Base-by-base conservation (phyloP, 1,139 yeast genomes). In the Yamadazyma triangularis region DNA sequence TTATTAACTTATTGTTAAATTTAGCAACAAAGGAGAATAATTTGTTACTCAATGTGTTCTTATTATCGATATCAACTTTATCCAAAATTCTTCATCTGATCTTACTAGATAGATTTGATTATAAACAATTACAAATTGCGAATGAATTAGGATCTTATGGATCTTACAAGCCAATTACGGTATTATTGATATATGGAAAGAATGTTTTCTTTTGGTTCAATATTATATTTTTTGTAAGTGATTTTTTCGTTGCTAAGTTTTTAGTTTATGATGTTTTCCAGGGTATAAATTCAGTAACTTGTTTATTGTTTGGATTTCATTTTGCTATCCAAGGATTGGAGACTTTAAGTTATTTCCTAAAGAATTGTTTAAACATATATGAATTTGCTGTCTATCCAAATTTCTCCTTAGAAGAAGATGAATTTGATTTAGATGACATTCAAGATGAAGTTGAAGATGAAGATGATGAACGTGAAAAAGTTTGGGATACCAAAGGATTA, bases 41-140 rank as follows among this genome's bases (percentile, higher is more conserved):
- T 39, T 51, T 81, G 15, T 57, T 79, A 22, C 54, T 77, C 32
- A 66, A 60, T 44, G 63, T 48, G 51, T 66, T 53, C 32, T 60
- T 76, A 31, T 39, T 68, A 14, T 58, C 71, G 15, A 46, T 64
- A 6, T 56, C 79, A 13, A 51, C 83, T 34, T 73, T 77, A 35
- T 58, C 77, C 48, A 80, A 81, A 47, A 75, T 82, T 3, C 79
- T 82, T 58, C 95, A 87, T 48, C 79, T 93, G 73, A 70, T 89
- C 3, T 56, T 82, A 28, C 57, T 60, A 26, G 91, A 83, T 47
- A 55, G 93, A 28, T 56, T 80, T 32, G 89, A 83, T 27, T 63
- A 61, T 40, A 44, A 75, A 4, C 70, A 52, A 59, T 50, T 74
- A 51, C 50, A 51, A 31, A 51, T 58, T 44, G 38, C 41, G 4